These are phyloP conservation scores for Pholiota microspora DNA, from an alignment of 768 basidiomycete genomes.

Conservation along the genomic window DNA sequence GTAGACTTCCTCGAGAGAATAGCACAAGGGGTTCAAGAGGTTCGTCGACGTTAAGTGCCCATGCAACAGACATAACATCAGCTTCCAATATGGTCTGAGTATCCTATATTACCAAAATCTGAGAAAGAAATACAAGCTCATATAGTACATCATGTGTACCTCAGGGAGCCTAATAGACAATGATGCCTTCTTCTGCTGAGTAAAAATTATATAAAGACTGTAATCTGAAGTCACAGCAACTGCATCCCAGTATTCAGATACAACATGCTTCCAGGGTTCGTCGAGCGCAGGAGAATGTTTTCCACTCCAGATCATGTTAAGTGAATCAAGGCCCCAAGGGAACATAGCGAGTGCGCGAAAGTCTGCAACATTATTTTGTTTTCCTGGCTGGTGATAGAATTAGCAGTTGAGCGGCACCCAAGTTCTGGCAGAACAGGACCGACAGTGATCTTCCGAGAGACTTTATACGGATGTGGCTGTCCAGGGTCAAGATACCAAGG, in stretches of 20 bases:
- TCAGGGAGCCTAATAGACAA: conserved; percentile 35
- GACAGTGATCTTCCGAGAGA: conserved; percentile 44
- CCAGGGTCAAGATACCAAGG: conserved; percentile 37
- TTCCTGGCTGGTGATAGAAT: conserved; percentile 26
- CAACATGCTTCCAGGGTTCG: conserved; percentile 43
- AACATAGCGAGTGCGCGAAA: conserved; percentile 47
- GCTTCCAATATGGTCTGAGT: conserved; percentile 20
- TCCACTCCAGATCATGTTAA: conserved; percentile 39
- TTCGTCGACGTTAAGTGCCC: conserved; percentile 47
- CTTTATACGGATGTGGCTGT: conserved; percentile 36
- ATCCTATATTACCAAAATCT: conserved; percentile 7
- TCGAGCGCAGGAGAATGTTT: conserved; percentile 27
- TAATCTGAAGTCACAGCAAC: conserved; percentile 45
- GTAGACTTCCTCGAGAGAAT: conserved; percentile 48
- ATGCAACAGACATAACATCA: conserved; percentile 47
- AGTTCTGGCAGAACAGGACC: conserved; percentile 24
- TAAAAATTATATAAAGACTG: conserved; percentile 36
- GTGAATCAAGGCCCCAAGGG: conserved; percentile 39
- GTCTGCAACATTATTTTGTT: conserved; percentile 23
- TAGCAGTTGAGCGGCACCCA: not conserved
- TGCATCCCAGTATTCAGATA: conserved; percentile 48
- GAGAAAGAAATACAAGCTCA: not conserved
- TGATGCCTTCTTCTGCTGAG: conserved; percentile 26
- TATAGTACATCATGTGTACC: not conserved
- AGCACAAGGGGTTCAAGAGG: conserved; percentile 60